phyloP scores from a whole-genome alignment of 495 filamentous ascomycete species.

The Pyrenula aspistea region DNA sequence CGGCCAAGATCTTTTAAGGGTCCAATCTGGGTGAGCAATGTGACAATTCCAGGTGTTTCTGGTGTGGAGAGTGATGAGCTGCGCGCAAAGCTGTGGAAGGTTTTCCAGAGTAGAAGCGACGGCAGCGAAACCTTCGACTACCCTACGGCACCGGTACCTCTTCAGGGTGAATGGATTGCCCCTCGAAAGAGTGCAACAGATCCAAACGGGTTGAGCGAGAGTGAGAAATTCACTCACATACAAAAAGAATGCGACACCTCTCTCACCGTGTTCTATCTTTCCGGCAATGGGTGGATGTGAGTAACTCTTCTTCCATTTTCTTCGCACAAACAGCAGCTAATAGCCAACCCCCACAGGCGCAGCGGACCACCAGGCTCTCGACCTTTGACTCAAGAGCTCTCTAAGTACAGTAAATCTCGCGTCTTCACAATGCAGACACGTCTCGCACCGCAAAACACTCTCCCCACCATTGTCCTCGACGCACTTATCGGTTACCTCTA shows the following conservation, averaged over 20 bases:
- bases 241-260: constrained; percentile 2
- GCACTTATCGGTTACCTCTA: constrained; percentile 7
- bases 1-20: constrained; percentile 4
- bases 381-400: constrained; percentile 5
- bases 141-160: constrained; percentile 1
- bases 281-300: constrained; percentile 8
- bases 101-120: constrained; percentile 4
- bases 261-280: constrained; percentile 7
- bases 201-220: background rate
- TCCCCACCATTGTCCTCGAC: constrained; percentile 6
- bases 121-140: constrained; percentile 5
- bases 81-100: constrained; percentile 4
- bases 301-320: background rate
- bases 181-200: background rate
- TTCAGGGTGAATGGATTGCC: constrained; percentile 6
- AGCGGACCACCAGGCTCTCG: constrained; percentile 6
- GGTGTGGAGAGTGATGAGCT: constrained; percentile 1
- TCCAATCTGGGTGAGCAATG: constrained; percentile 3
- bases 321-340: background rate
- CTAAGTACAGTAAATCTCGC: constrained; percentile 3
- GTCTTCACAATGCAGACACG: constrained; percentile 6
- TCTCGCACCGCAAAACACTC: constrained; percentile 8
- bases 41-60: constrained; percentile 2
- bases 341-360: constrained; percentile 1
- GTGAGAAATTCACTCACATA: constrained; percentile 5